Percentiles rank a stretch among this genome's conserved stretches.
These are phyloP conservation scores for Trypanosoma lewisi DNA, from an alignment of 208 protist species.

Conservation along the genomic window DNA sequence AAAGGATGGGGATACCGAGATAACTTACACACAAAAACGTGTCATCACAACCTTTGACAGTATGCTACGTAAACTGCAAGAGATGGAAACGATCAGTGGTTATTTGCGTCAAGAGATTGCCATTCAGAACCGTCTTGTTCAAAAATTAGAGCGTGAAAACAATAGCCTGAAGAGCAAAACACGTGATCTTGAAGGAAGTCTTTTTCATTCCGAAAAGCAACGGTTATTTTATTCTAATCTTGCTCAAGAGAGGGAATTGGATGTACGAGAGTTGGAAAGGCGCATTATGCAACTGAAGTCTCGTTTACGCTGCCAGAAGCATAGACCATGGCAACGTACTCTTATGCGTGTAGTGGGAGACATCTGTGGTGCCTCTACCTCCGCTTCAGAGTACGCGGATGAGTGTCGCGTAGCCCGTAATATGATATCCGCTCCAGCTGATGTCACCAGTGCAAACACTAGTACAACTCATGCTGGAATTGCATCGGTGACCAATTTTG, in stretches of 20 bases:
- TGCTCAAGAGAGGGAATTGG: conserved; percentile 73
- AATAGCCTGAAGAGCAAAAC: conserved; percentile 54
- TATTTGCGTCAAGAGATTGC: conserved; percentile 75
- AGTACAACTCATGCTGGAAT: background rate
- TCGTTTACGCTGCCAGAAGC: conserved; percentile 70
- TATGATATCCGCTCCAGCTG: background rate
- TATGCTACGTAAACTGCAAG: conserved; percentile 72
- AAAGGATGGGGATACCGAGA: background rate
- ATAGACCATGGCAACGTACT: conserved; percentile 76
- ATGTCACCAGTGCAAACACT: background rate
- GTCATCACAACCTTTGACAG: conserved; percentile 47
- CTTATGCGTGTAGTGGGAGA: conserved; percentile 77
- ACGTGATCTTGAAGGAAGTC: conserved; percentile 38
- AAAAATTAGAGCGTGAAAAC: conserved; percentile 65
- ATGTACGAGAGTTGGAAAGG: conserved; percentile 47
- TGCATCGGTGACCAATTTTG: too few relatives aligned
- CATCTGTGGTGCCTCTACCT: conserved; percentile 62
- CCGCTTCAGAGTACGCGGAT: conserved; percentile 49
- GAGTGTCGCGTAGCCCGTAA: conserved; percentile 37
- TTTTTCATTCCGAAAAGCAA: conserved; percentile 52
- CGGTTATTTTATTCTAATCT: conserved; percentile 74
- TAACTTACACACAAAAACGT: background rate
- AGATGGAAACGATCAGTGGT: conserved; percentile 73
- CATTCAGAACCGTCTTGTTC: conserved; percentile 59
- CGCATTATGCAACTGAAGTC: conserved; percentile 73